phyloP scores from a whole-genome alignment of 352 stramenopile genomes.

The Salisapilia sapeloensis region DNA sequence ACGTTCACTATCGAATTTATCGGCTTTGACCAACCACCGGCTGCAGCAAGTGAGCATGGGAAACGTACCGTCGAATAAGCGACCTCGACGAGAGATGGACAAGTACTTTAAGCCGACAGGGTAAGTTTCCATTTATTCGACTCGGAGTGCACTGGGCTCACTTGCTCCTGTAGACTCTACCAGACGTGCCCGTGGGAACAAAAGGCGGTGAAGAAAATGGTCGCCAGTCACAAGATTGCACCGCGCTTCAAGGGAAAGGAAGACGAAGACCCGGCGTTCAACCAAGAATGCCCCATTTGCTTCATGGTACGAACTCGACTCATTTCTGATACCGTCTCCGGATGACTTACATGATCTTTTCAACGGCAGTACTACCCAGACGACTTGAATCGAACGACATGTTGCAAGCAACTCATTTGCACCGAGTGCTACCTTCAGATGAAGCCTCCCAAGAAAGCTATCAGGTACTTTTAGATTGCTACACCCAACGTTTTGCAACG shows the following conservation, averaged over 20 bases:
- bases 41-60: slow-evolving; percentile 15
- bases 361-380: slow-evolving; percentile 29
- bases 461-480: slow-evolving; percentile 8
- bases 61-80: slow-evolving; percentile 40
- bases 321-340: not conserved
- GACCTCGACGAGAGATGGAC: slow-evolving; percentile 35
- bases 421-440: slow-evolving; percentile 55
- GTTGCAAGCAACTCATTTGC: slow-evolving; percentile 59
- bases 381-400: slow-evolving; percentile 35
- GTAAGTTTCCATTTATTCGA: slow-evolving; percentile 9
- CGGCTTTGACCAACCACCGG: not conserved
- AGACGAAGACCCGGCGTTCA: slow-evolving; percentile 33
- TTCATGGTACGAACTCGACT: slow-evolving; percentile 28
- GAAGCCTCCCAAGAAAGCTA: slow-evolving; percentile 24
- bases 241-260: slow-evolving; percentile 53
- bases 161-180: slow-evolving; percentile 36
- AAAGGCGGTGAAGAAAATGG: slow-evolving; percentile 39
- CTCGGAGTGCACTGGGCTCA: no score
- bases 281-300: slow-evolving; percentile 69
- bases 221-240: slow-evolving; percentile 55
- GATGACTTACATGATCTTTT: no score
- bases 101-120: slow-evolving; percentile 44
- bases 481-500: not conserved
- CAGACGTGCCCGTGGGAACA: slow-evolving; percentile 56
- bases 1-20: not conserved